Percentiles rank a stretch among this genome's conserved stretches.
Evolutionary conservation across 1,284 basidiomycete species (phyloP).

Genomic region (Marasmius sp.): DNA sequence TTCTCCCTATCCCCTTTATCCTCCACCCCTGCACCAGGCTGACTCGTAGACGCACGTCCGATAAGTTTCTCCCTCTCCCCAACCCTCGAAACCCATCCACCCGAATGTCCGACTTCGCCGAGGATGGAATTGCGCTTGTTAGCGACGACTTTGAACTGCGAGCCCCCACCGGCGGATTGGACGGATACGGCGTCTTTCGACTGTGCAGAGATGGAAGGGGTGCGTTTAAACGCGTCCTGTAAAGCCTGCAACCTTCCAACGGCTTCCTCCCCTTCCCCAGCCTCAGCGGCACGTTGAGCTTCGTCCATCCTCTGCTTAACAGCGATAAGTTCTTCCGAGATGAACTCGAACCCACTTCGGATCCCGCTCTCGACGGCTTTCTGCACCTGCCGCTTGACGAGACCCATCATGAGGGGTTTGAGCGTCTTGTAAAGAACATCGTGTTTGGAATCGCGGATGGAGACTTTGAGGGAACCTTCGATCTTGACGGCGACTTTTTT

Average conservation of each 20-base stretch:
- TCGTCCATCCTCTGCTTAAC: conserved; percentile 76
- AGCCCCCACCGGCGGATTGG: conserved; percentile 35
- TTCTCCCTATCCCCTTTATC: neutral
- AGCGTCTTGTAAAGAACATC: conserved; percentile 88
- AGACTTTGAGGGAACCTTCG: conserved; percentile 79
- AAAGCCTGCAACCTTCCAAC: conserved; percentile 50
- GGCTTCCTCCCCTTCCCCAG: conserved; percentile 29
- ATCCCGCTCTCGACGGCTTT: conserved; percentile 82
- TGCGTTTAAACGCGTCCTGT: conserved; percentile 65
- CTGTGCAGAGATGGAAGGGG: conserved; percentile 37
- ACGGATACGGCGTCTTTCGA: conserved; percentile 33
- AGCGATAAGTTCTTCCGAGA: conserved; percentile 84
- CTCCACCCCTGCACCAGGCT: neutral
- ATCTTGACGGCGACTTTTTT: conserved; percentile 80
- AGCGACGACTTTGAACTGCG: conserved; percentile 74
- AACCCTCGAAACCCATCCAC: conserved; percentile 70
- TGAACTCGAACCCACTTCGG: conserved; percentile 79
- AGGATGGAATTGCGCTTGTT: conserved; percentile 66
- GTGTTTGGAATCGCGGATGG: conserved; percentile 91
- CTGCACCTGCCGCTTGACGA: conserved; percentile 91
- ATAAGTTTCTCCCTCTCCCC: conserved; percentile 58
- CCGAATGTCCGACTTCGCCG: conserved; percentile 61
- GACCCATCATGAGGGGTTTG: conserved; percentile 68
- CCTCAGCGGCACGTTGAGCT: conserved; percentile 43
- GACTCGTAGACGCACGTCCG: conserved; percentile 8